phyloP scores from a whole-genome alignment of 768 basidiomycete genomes.

The Termitomyces sp. region DNA sequence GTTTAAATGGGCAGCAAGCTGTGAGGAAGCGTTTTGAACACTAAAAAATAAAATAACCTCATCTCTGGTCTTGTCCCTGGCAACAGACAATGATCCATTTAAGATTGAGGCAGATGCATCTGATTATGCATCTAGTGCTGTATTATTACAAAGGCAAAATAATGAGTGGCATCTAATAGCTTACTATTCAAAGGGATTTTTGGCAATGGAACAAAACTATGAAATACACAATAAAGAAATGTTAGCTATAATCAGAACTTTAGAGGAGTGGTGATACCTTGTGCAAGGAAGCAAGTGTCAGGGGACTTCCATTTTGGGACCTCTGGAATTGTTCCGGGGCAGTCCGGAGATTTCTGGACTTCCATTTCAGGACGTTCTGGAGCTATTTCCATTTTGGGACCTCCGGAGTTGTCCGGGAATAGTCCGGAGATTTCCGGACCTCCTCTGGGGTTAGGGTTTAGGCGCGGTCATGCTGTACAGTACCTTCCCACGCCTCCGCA shows the following conservation, averaged over 20 bases:
- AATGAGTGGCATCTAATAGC: slow-evolving; percentile 6
- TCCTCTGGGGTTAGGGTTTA: no score
- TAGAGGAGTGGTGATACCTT: slow-evolving; percentile 21
- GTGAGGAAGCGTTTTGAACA: no score
- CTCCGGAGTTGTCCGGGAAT: no score
- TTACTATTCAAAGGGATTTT: neutral
- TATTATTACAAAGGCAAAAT: slow-evolving; percentile 14
- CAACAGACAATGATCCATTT: neutral
- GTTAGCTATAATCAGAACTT: slow-evolving; percentile 31
- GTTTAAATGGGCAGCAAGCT: no score
- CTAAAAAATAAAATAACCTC: neutral
- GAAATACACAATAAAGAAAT: slow-evolving; percentile 45
- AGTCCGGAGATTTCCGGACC: no score
- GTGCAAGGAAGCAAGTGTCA: slow-evolving; percentile 15
- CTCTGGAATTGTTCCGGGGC: no score
- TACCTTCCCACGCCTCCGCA: no score
- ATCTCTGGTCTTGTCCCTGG: neutral
- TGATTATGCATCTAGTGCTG: neutral
- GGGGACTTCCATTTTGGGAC: no score
- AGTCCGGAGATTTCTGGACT: no score
- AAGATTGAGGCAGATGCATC: neutral
- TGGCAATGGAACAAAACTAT: slow-evolving; percentile 19
- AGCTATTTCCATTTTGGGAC: no score
- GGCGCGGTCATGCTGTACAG: no score
- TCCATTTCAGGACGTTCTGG: no score